These are phyloP conservation scores for Castanea crenata DNA, from an alignment of 306 rosid species.

Conservation along the genomic window DNA sequence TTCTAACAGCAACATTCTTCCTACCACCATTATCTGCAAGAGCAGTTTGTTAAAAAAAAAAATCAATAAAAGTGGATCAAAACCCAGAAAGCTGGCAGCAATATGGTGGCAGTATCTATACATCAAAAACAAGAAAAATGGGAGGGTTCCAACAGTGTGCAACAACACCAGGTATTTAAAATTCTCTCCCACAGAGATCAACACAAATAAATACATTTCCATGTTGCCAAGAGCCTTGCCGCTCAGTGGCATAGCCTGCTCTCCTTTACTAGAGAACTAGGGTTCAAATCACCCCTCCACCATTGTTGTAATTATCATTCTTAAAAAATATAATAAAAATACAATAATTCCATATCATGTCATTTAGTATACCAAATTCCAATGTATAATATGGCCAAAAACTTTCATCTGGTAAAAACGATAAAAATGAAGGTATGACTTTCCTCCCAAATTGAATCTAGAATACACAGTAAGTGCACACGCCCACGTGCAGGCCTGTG, in stretches of 20 bases:
- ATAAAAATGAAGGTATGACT: background rate
- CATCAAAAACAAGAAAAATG: background rate
- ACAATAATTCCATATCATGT: background rate
- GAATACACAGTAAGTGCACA: too few relatives aligned
- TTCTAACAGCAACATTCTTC: constrained; percentile 43
- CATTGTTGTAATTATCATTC: background rate
- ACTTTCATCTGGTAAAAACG: background rate
- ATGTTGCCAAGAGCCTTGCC: too few relatives aligned
- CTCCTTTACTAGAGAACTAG: too few relatives aligned
- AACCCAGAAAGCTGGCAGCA: background rate
- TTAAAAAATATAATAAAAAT: too few relatives aligned
- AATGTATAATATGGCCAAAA: background rate
- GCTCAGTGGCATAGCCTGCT: too few relatives aligned
- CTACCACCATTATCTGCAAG: constrained; percentile 57
- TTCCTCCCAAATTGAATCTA: background rate
- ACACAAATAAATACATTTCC: too few relatives aligned
- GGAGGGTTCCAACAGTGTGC: background rate
- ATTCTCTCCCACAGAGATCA: background rate
- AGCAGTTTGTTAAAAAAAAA: constrained; percentile 20
- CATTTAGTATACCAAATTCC: background rate
- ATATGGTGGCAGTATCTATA: background rate
- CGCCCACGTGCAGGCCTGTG: too few relatives aligned
- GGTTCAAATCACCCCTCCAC: too few relatives aligned
- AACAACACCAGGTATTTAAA: background rate
- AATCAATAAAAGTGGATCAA: background rate